Base-by-base conservation (phyloP, 1,139 yeast genomes). In the Meyerozyma athensensis region DNA sequence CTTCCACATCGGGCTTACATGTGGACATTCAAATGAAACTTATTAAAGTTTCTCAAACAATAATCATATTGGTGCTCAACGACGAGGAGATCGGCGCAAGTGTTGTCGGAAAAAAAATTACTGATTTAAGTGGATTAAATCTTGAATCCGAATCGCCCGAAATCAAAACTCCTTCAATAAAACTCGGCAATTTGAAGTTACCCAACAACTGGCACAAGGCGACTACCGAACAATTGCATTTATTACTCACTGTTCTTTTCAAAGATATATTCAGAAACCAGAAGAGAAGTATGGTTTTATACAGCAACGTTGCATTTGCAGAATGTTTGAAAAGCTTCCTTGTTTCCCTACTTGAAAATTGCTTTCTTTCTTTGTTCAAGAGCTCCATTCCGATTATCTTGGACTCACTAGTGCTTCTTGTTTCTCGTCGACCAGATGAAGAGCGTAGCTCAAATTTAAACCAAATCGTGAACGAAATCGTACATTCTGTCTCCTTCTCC, bases 191-290 rank as follows among this genome's bases (percentile, higher is more conserved):
- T 24, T 24, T 17, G 17, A 3, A 24, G 8, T 48, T 18, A 39
- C 28, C 78, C 2, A 59, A 62, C 9, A 54, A 75, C 7, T 86
- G 95, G 95, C 56, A 83, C 16, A 62, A 54, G 14, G 86, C 81
- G 0, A 81, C 90, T 0, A 65, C 82, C 2, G 62, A 65, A 22
- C 92, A 86, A 49, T 65, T 85, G 18, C 73, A 70, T 36, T 53
- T 69, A 5, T 68, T 78, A 2, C 56, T 79, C 26, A 46, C 64
- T 2, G 49, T 57, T 5, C 52, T 61, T 39, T 61, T 64, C 53
- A 58, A 59, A 46, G 46, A 55, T 34, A 34, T 61, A 9, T 37
- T 54, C 10, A 36, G 50, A 5, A 37, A 37, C 7, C 42, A 49
- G 1, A 40, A 36, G 12, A 36, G 43, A 3, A 44, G 41, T 21